Base-by-base conservation (phyloP, 345 rosid species). In the Gossypium arboreum region DNA sequence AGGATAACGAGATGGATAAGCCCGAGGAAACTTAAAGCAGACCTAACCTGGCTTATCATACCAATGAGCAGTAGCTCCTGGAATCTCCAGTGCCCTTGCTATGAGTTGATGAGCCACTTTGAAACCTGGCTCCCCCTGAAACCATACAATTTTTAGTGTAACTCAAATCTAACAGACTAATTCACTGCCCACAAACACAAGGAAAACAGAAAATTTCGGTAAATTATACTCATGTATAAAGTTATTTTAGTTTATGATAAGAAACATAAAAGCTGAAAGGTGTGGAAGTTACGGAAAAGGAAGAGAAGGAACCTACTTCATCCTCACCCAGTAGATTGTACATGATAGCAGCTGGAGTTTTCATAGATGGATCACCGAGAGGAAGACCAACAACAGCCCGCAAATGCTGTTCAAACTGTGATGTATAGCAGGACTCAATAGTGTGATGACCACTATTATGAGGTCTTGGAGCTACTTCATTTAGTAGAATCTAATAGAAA, bases 381-480 rank as follows among this genome's bases (percentile, higher is more conserved):
- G 99, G 98, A 83, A 93, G 94, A 72, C 98, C 99, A 66, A 86
- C 81, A 75, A 93, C 91, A 78, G 97, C 99, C 60, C 98, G 86
- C 80, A 95, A 84, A 80, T 93, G 99, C 58, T 95, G 98, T 69
- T 95, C 94, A 80, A 57, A 95, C 79, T 95, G 98, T 61, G 98
- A 95, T 77, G 99, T 93, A 79, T 86, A 91, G 86, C 98, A 95
- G 20, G 94, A 76, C 81, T 95, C 98, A 66, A 95, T 95, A 17
- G 98, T 93, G 81, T 95, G 97, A 82, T 95, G 99, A 63, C 99
- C 99, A 65, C 99, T 93, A 77, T 95, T 95, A 81, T 95, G 98
- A 77, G 97, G 94, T 85, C 99, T 90, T 3, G 98, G 97, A 47
- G 99, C 99, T 65, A 95, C 99, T 85, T 95, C 99, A 83, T 95